A percentile compares a stretch with the other conserved stretches of the same genome.
Evolutionary conservation across 1,284 basidiomycete species (phyloP).

Genomic region (Rhodotorula sp.): DNA sequence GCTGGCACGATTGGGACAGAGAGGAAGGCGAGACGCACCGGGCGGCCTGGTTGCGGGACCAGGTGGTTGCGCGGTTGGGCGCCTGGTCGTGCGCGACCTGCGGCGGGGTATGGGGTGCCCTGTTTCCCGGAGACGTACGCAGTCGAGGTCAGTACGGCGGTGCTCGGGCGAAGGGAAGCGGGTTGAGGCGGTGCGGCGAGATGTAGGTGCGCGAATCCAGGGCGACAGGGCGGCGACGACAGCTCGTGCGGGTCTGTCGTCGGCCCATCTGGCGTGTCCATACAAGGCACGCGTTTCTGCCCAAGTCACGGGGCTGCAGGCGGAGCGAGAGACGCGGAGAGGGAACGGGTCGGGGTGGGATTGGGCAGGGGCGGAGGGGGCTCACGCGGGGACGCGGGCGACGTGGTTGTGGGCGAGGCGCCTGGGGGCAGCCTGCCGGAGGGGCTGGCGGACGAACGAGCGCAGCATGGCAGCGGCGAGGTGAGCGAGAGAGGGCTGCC

Average conservation of each 20-base stretch:
- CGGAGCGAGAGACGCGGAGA: background rate
- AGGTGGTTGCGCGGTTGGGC: constrained; percentile 36
- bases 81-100: constrained; percentile 25
- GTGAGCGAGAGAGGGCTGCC: background rate
- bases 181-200: background rate
- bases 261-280: too few species aligned
- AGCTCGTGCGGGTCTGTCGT: too few species aligned
- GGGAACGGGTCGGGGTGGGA: background rate
- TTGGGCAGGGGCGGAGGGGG: background rate
- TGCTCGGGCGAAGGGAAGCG: background rate
- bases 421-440: background rate
- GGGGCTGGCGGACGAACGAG: constrained; percentile 5
- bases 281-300: too few species aligned
- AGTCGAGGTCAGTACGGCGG: background rate
- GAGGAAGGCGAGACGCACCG: constrained; percentile 18
- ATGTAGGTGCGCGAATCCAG: background rate
- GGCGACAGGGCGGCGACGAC: background rate
- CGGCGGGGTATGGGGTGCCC: constrained; percentile 39
- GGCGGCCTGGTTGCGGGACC: constrained; percentile 27
- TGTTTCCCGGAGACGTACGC: background rate
- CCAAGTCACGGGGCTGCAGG: too few species aligned
- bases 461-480: constrained; percentile 8
- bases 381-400: constrained; percentile 27
- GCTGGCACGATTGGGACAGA: background rate
- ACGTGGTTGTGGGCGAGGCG: constrained; percentile 31